Base-by-base conservation (phyloP, 495 filamentous ascomycete species). In the Talaromyces stipitatus region DNA sequence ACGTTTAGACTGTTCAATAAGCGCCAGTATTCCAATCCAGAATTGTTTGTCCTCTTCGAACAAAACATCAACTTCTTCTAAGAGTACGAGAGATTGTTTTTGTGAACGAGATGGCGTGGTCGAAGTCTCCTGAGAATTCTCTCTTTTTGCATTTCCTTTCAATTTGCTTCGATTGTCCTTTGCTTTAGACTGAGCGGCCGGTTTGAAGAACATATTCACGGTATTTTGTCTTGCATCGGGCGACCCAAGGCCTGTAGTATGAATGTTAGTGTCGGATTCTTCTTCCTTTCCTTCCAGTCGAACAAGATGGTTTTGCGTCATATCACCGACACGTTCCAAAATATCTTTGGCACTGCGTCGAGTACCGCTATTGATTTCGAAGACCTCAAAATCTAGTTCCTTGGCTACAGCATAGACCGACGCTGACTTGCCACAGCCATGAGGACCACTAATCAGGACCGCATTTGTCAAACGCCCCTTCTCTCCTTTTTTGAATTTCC, bases 21-120 rank as follows among this genome's bases (percentile, higher is more conserved):
- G 79, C 12, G 79, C 79, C 18, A 90, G 69, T 1, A 96, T 81
- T 0, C 90, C 91, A 0, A 78, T 68, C 95, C 95, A 99, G 66
- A 99, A 99, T 57, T 91, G 85, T 65, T 88, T 90, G 67, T 99
- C 95, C 66, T 96, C 90, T 55, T 95, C 91, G 66, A 90, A 99
- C 5, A 97, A 78, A 18, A 97, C 70, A 64, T 99, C 95, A 0
- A 87, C 92, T 72, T 99, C 95, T 69, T 99, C 95, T 0, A 99
- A 74, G 3, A 99, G 78, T 57, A 99, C 95, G 12, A 99, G 69
- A 2, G 92, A 99, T 66, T 99, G 94, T 62, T 94, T 92, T 66
- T 97, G 91, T 41, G 73, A 72, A 56, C 82, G 79, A 24, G 71
- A 43, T 0, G 68, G 51, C 38, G 75, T 54, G 23, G 46, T 60